Evolutionary conservation across 495 filamentous ascomycete genomes (phyloP).

Genomic region (Penicillium egyptiacum): DNA sequence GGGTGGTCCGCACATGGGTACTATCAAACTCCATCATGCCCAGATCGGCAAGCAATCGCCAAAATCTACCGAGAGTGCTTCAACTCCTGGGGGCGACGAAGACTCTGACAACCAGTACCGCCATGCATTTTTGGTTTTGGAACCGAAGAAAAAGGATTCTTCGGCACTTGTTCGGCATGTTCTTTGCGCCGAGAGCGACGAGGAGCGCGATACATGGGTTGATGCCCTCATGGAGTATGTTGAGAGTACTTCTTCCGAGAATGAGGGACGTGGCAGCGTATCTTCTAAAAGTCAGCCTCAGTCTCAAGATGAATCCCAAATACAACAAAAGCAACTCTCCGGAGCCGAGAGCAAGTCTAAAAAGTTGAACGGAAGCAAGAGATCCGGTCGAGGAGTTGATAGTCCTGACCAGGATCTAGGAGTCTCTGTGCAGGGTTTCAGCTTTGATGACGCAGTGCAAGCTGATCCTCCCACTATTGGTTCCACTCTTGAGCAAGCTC

Average conservation of each 20-base stretch:
- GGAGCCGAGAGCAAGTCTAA: conserved; percentile 30
- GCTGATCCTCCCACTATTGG: conserved; percentile 67
- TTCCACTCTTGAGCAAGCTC: conserved; percentile 45
- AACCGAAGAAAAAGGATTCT: conserved; percentile 96
- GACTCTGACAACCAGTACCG: conserved; percentile 92
- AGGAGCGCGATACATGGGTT: conserved; percentile 92
- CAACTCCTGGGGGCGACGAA: conserved; percentile 61
- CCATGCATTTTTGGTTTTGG: conserved; percentile 91
- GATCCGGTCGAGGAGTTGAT: conserved; percentile 42
- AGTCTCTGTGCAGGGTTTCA: conserved; percentile 71
- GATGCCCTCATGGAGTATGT: conserved; percentile 86
- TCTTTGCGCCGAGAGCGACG: conserved; percentile 90
- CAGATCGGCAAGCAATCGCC: conserved; percentile 90
- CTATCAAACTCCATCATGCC: conserved; percentile 86
- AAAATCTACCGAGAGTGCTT: conserved; percentile 48
- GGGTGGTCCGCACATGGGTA: conserved; percentile 84
- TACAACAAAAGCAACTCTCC: conserved; percentile 17
- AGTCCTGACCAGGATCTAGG: conserved; percentile 39
- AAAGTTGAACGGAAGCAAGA: conserved; percentile 43
- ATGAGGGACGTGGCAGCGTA: conserved; percentile 30
- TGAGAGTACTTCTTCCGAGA: conserved; percentile 65
- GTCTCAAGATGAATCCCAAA: conserved; percentile 20
- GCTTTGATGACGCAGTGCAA: conserved; percentile 78
- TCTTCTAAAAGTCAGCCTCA: conserved; percentile 28
- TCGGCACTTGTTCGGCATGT: conserved; percentile 89